These are phyloP conservation scores for Circinella umbellata DNA, from an alignment of 371 early-diverging fungal species.

Conservation along the genomic window DNA sequence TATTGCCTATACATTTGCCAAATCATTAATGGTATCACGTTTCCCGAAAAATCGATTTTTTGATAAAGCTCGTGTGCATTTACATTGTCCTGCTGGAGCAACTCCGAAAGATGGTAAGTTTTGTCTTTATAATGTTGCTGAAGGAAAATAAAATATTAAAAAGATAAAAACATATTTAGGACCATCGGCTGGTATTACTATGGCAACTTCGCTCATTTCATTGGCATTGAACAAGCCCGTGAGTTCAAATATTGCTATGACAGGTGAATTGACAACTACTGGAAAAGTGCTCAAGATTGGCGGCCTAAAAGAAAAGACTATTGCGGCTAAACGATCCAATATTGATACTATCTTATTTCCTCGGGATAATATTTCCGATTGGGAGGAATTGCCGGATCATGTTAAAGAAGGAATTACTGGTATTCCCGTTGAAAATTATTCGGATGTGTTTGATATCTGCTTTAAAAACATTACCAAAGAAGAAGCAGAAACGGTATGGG, in stretches of 20 bases:
- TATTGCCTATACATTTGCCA: constrained; percentile 94
- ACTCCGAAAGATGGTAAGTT: constrained; percentile 89
- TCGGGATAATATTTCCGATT: constrained; percentile 86
- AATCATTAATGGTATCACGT: constrained; percentile 70
- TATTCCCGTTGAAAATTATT: constrained; percentile 85
- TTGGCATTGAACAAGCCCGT: constrained; percentile 82
- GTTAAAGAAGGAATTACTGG: constrained; percentile 89
- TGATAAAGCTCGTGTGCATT: constrained; percentile 84
- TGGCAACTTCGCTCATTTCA: constrained; percentile 92
- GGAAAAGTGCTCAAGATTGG: constrained; percentile 97
- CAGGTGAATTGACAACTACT: constrained; percentile 96
- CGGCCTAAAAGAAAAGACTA: constrained; percentile 96
- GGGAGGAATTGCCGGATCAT: constrained; percentile 93
- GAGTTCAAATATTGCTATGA: constrained; percentile 91
- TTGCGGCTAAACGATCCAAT: constrained; percentile 94
- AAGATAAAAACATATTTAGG: constrained; percentile 19
- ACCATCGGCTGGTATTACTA: constrained; percentile 96
- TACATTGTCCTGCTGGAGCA: constrained; percentile 98
- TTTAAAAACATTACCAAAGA: constrained; percentile 45
- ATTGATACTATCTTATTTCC: constrained; percentile 91
- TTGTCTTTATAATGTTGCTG: too few species aligned
- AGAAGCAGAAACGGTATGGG: constrained; percentile 47
- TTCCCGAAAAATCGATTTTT: constrained; percentile 91
- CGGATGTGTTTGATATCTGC: constrained; percentile 65
- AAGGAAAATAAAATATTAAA: background rate